Base-by-base conservation (phyloP, 1,284 basidiomycete species). In the Thelephora terrestris region DNA sequence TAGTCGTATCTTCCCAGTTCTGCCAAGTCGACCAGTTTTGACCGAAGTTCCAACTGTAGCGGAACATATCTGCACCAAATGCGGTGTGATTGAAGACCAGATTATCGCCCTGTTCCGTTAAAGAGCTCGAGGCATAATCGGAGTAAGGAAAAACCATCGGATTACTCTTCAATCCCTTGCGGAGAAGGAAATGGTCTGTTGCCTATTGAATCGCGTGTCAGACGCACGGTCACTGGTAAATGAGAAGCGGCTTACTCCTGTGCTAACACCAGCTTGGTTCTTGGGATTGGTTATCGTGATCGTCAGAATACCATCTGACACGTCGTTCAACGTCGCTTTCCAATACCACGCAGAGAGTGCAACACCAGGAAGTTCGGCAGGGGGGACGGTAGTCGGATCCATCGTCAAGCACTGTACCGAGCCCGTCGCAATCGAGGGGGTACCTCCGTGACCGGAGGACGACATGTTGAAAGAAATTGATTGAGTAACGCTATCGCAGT, bases 11-110 rank as follows among this genome's bases (percentile, higher is more conserved):
- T 66, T 91, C 85, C 78, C 85, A 93, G 38, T 69, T 68, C 32
- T 67, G 65, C 91, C 91, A 94, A 10, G 73, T 62, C 2, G 85
- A 76, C 89, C 90, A 94, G 55, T 77, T 85, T 64, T 78, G 73
- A n/a, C 87, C 90, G 58, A 86, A 94, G 68, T 93, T 84, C 68
- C 79, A 78, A 7, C 86, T 83, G 64, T 91, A 93, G 43, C 91
- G 78, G 71, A 89, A 83, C 70, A 69, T 79, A 55, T 94, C 90
- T n/a, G 91, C 91, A 46, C 91, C 91, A 43, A 75, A 74, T 3
- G 91, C 91, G 43, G 75, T 77, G 67, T 94, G 91, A 2, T 76
- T 79, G 62, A 91, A 88, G 3, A 73, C 78, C 63, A 85, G 91
- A 39, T 67, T 71, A 61, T 85, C 78, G 12, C 39, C 91, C 43